Percentiles rank a stretch among this genome's conserved stretches.
These are phyloP conservation scores for Scenedesmus sp. DNA, from an alignment of 163 green algal genomes.

Conservation along the genomic window DNA sequence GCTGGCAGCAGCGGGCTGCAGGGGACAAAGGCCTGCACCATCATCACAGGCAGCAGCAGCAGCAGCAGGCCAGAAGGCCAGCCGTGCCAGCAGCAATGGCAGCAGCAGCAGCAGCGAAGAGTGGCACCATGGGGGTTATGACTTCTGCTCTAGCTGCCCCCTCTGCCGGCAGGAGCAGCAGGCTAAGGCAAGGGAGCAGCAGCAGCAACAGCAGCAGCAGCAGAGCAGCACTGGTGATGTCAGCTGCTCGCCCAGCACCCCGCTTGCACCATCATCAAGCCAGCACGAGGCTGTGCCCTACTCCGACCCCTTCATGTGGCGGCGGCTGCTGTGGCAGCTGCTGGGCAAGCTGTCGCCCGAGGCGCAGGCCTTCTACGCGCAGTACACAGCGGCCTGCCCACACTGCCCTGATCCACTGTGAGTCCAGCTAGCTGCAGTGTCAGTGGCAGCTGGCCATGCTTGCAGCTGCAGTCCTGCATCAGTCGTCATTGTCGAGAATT, in stretches of 20 bases:
- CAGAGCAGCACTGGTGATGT: neutral
- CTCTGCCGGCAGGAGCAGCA: conserved; percentile 15
- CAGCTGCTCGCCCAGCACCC: too few species aligned
- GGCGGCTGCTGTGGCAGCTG: conserved; percentile 24
- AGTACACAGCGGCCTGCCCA: conserved; percentile 1
- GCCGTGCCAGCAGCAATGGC: neutral
- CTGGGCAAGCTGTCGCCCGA: conserved; percentile 12
- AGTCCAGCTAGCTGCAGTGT: neutral
- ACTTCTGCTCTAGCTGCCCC: neutral
- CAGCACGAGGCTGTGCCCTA: neutral
- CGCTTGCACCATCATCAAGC: neutral
- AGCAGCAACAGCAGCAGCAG: conserved; percentile 24
- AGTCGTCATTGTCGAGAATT: too few species aligned
- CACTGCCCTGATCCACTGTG: neutral
- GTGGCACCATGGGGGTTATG: conserved; percentile 5
- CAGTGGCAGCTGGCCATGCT: neutral
- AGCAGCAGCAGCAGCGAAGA: neutral
- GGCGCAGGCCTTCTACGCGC: neutral
- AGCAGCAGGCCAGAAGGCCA: neutral
- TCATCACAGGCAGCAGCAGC: conserved; percentile 12
- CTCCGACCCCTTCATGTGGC: neutral
- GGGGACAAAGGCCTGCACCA: neutral
- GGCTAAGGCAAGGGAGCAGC: neutral
- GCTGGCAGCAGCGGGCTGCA: neutral
- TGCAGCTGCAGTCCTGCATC: neutral